Evolutionary conservation across 1,284 basidiomycete species (phyloP).

Genomic region (Sporisorium sorghi): DNA sequence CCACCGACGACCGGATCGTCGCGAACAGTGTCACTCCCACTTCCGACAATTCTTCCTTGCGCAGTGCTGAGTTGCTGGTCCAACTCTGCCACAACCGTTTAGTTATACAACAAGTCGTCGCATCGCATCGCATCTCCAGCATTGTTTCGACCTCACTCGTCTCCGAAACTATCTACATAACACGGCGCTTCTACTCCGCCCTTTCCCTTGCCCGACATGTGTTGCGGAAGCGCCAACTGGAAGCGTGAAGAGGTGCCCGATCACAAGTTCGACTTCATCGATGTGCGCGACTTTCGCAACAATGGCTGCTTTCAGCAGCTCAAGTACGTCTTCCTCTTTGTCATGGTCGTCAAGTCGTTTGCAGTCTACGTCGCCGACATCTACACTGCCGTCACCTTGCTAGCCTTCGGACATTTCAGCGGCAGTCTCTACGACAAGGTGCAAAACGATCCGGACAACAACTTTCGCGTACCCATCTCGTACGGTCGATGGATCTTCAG

Average conservation of each 20-base stretch:
- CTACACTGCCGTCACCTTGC: conserved; percentile 95
- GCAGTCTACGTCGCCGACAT: conserved; percentile 97
- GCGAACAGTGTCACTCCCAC: not conserved
- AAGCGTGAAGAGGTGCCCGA: conserved; percentile 97
- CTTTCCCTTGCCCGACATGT: conserved; percentile 37
- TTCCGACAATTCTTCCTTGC: not conserved
- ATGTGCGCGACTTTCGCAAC: conserved; percentile 89
- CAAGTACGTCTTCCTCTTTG: conserved; percentile 90
- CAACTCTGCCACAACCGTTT: conserved; percentile 15
- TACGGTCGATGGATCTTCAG: conserved; percentile 96
- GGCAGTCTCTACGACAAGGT: conserved; percentile 82
- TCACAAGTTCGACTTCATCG: conserved; percentile 99
- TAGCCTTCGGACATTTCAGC: conserved; percentile 89
- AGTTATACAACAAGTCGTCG: conserved; percentile 28
- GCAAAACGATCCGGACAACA: conserved; percentile 74
- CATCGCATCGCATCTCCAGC: conserved; percentile 9
- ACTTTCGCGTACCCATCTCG: conserved; percentile 86
- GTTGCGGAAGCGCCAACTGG: conserved; percentile 73
- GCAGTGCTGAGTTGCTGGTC: conserved; percentile 21
- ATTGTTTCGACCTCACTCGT: not conserved
- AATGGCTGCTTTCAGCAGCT: conserved; percentile 85
- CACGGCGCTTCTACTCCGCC: not conserved
- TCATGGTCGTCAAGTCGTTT: conserved; percentile 91
- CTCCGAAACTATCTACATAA: conserved; percentile 7
- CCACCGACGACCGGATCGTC: conserved; percentile 24